phyloP scores from a whole-genome alignment of 2,329 filamentous ascomycete genomes.

The Verticillium nubilum region DNA sequence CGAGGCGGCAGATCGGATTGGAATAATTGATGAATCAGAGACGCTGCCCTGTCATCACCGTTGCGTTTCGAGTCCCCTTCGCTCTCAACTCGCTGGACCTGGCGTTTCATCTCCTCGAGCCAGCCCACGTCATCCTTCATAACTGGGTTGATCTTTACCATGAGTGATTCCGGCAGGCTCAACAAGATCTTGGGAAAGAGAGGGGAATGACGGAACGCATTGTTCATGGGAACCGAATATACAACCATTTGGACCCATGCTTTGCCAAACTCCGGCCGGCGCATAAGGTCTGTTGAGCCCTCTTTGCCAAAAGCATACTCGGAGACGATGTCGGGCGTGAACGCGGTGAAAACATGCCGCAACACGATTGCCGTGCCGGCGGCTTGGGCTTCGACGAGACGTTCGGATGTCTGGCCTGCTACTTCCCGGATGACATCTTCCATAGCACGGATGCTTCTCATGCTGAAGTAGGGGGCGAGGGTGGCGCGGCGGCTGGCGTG shows the following conservation, averaged over 20 bases:
- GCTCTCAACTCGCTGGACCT: not conserved
- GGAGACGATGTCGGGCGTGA: constrained; percentile 16
- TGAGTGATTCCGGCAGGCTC: not conserved
- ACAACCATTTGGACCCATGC: not conserved
- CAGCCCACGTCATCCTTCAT: not conserved
- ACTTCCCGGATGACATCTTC: constrained; percentile 4
- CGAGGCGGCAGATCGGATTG: constrained; percentile 17
- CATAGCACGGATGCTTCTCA: constrained; percentile 6
- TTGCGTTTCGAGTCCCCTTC: not conserved
- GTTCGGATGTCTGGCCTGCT: not conserved
- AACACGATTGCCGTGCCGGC: constrained; percentile 1
- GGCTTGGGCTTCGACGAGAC: constrained; percentile 8
- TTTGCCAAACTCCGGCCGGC: not conserved
- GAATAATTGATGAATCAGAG: not conserved
- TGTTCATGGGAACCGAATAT: not conserved
- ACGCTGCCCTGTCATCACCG: not conserved
- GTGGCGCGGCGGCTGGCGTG: constrained; percentile 26
- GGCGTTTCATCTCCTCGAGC: not conserved
- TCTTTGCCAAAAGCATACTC: constrained; percentile 14
- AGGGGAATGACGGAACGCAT: constrained; percentile 11
- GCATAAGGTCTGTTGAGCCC: not conserved
- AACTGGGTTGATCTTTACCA: not conserved
- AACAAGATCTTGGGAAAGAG: constrained; percentile 28
- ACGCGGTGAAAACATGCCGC: constrained; percentile 1
- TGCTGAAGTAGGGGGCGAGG: constrained; percentile 30